A percentile compares a stretch with the other conserved stretches of the same genome.
Evolutionary conservation across 495 filamentous ascomycete species (phyloP).

Genomic region (Podospora comata): DNA sequence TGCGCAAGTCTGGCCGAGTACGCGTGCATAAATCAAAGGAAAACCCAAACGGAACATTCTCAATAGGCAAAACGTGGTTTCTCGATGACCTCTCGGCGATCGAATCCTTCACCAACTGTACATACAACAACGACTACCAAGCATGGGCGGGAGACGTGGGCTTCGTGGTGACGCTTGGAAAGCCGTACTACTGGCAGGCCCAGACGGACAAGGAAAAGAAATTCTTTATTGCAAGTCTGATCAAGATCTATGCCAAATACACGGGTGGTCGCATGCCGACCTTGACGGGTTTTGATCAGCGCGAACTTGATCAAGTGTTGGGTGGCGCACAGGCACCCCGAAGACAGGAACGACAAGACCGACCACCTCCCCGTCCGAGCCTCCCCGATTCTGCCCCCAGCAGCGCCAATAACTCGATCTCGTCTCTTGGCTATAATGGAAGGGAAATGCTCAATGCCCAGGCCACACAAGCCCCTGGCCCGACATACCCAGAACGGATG

Average conservation of each 20-base stretch:
- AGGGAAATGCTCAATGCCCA: conserved; percentile 14
- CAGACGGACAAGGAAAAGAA: conserved; percentile 91
- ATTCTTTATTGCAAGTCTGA: conserved; percentile 90
- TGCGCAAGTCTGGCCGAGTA: conserved; percentile 86
- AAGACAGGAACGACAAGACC: conserved; percentile 25
- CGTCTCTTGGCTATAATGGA: conserved; percentile 29
- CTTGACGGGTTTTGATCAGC: conserved; percentile 75
- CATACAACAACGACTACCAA: conserved; percentile 62
- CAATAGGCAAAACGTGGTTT: conserved; percentile 97
- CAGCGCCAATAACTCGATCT: conserved; percentile 28
- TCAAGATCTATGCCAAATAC: conserved; percentile 96
- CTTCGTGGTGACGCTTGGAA: conserved; percentile 84
- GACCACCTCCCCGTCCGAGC: conserved; percentile 35
- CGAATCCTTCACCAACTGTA: conserved; percentile 67
- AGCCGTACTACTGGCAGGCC: conserved; percentile 97
- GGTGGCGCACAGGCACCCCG: conserved; percentile 41
- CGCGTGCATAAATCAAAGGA: conserved; percentile 96
- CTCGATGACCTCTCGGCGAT: conserved; percentile 81
- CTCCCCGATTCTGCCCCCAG: conserved; percentile 29
- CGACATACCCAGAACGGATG: conserved; percentile 21
- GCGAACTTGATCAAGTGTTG: conserved; percentile 68
- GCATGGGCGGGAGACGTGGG: conserved; percentile 76
- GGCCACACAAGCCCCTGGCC: conserved; percentile 11
- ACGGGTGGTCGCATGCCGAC: conserved; percentile 80
- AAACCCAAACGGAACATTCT: conserved; percentile 88